Base-by-base conservation (phyloP, 2,329 filamentous ascomycete species). In the Coniochaeta sp. region DNA sequence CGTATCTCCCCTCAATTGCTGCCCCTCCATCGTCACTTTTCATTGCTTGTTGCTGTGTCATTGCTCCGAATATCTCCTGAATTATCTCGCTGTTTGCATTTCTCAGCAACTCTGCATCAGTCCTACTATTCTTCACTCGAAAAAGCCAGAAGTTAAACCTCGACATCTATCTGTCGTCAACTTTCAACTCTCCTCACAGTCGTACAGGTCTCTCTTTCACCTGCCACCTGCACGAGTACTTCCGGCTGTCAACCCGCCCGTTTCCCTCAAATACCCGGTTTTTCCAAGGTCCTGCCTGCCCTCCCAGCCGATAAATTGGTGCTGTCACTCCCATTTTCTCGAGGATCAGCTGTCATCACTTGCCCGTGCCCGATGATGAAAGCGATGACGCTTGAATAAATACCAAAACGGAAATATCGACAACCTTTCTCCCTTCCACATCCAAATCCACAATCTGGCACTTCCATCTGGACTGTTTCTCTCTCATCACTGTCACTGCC, bases 371-470 rank as follows among this genome's bases (percentile, higher is more conserved):
- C 52, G 52, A 57, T 59, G 55, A 61, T 57, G 56, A 58, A 59
- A 59, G 51, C 49, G 53, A 61, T 60, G 59, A 62, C 53, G 55
- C 53, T 50, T 58, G 56, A 58, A 42, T 42, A 42, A 28, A 48
- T 30, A 28, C 28, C 45, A 48, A 48, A 48, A 48, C 26, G 45
- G 45, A 48, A 48, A 48, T 48, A 48, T 18, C 45, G n/a, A n/a
- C n/a, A n/a, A n/a, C n/a, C n/a, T n/a, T n/a, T n/a, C n/a, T n/a
- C n/a, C n/a, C n/a, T n/a, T n/a, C n/a, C n/a, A n/a, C n/a, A n/a
- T n/a, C n/a, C n/a, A n/a, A n/a, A n/a, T n/a, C n/a, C n/a, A n/a
- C n/a, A n/a, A n/a, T n/a, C n/a, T n/a, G n/a, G n/a, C n/a, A n/a
- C n/a, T n/a, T n/a, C n/a, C n/a, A n/a, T n/a, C n/a, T n/a, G n/a